These are phyloP conservation scores for Dactylonectria macrodidyma DNA, from an alignment of 2,329 filamentous ascomycete species.

Conservation along the genomic window DNA sequence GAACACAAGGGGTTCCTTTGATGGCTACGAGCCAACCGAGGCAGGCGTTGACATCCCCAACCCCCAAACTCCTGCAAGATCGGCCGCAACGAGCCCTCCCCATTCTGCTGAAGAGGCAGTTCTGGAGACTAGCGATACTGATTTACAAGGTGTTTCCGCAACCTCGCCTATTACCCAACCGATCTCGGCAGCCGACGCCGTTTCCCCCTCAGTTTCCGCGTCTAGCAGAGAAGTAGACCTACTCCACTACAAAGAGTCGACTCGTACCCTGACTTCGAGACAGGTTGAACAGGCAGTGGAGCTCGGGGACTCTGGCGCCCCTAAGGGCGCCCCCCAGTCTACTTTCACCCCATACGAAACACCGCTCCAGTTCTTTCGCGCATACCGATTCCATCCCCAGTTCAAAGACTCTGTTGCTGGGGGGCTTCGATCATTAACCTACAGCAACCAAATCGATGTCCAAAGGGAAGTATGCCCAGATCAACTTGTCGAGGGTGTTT, in stretches of 20 bases:
- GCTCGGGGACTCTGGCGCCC: constrained; percentile 13
- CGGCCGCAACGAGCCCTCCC: constrained; percentile 21
- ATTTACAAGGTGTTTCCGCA: constrained; percentile 43
- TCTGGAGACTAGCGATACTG: constrained; percentile 48
- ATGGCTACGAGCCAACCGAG: constrained; percentile 71
- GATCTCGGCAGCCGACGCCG: constrained; percentile 50
- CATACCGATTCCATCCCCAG: constrained; percentile 90
- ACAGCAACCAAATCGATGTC: constrained; percentile 90
- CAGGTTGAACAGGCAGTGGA: constrained; percentile 38
- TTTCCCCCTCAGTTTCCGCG: constrained; percentile 43
- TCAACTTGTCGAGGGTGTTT: constrained; percentile 79
- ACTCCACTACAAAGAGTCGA: constrained; percentile 41
- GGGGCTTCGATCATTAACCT: constrained; percentile 91
- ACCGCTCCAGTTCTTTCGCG: constrained; percentile 85
- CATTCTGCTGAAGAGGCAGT: constrained; percentile 40
- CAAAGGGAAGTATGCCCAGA: constrained; percentile 82
- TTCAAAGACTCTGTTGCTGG: constrained; percentile 79
- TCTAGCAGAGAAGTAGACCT: constrained; percentile 61
- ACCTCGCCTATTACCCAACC: constrained; percentile 45
- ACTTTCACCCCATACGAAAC: constrained; percentile 79
- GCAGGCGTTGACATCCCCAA: constrained; percentile 45
- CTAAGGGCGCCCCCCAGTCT: constrained; percentile 30
- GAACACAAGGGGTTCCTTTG: constrained; percentile 55
- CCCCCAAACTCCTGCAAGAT: constrained; percentile 20
- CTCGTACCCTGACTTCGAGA: constrained; percentile 37